A percentile compares a stretch with the other conserved stretches of the same genome.
These are phyloP conservation scores for Talaromyces verruculosus DNA, from an alignment of 2,329 filamentous ascomycete genomes.

Conservation along the genomic window DNA sequence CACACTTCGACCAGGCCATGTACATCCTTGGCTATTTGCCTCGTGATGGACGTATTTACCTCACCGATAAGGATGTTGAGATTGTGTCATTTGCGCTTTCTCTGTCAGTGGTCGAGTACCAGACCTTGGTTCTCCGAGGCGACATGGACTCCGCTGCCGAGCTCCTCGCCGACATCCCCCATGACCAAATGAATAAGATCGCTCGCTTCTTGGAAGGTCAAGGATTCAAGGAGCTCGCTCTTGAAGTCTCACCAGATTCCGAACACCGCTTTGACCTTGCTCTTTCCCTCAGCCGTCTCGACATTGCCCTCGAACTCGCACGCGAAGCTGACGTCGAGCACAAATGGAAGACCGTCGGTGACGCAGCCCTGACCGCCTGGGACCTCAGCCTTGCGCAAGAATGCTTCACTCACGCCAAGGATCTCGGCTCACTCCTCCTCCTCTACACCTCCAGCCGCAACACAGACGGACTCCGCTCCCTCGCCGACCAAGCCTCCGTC, in stretches of 20 bases:
- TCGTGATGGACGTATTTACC: slow-evolving; percentile 89
- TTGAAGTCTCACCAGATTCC: slow-evolving; percentile 89
- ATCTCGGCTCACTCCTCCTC: slow-evolving; percentile 83
- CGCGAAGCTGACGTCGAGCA: slow-evolving; percentile 83
- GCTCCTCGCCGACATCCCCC: slow-evolving; percentile 76
- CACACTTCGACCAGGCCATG: slow-evolving; percentile 93
- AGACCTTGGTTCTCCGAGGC: slow-evolving; percentile 88
- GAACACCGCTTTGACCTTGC: slow-evolving; percentile 97
- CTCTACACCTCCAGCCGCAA: slow-evolving; percentile 85
- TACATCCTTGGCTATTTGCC: slow-evolving; percentile 95
- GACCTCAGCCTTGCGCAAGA: slow-evolving; percentile 84
- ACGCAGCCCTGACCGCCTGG: slow-evolving; percentile 83
- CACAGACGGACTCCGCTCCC: slow-evolving; percentile 66
- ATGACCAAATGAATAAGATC: slow-evolving; percentile 97
- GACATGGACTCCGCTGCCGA: slow-evolving; percentile 91
- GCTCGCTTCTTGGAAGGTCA: slow-evolving; percentile 96
- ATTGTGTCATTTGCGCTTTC: slow-evolving; percentile 89
- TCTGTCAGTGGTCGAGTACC: slow-evolving; percentile 90
- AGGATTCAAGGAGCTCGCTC: slow-evolving; percentile 90
- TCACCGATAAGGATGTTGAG: slow-evolving; percentile 92
- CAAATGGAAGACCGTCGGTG: slow-evolving; percentile 97
- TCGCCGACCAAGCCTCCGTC: slow-evolving; percentile 73
- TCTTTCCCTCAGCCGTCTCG: slow-evolving; percentile 75
- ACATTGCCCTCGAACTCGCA: slow-evolving; percentile 82
- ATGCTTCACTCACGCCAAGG: slow-evolving; percentile 88